Evolutionary conservation across 257 asterid species (phyloP).

Genomic region (Solanum pennellii): DNA sequence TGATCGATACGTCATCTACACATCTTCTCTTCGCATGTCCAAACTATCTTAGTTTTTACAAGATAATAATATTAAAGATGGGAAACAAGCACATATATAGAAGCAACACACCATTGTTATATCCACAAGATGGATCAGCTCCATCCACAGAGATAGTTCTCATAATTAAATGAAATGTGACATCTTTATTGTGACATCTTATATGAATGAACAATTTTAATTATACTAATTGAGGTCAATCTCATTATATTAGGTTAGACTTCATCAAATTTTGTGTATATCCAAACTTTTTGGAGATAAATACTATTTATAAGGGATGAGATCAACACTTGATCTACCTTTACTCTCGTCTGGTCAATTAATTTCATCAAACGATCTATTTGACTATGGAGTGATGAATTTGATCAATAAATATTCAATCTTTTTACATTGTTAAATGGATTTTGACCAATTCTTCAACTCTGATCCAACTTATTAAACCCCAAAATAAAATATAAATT

Average conservation of each 20-base stretch:
- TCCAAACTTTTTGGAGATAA: background rate
- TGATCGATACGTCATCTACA: background rate
- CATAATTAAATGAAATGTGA: background rate
- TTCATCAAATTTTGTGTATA: no score
- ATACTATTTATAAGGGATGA: background rate
- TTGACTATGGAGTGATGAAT: fast-evolving
- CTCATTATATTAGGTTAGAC: background rate
- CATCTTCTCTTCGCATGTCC: background rate
- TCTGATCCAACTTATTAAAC: background rate
- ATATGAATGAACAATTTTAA: no score
- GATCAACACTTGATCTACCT: background rate
- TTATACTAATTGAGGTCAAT: background rate
- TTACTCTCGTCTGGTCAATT: background rate
- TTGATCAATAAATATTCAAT: background rate
- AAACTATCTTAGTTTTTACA: background rate
- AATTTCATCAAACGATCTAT: background rate
- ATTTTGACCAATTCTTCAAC: background rate
- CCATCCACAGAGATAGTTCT: slow-evolving; percentile 36
- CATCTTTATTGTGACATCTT: no score
- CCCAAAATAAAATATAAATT: no score
- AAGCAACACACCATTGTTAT: slow-evolving; percentile 25
- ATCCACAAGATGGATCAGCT: slow-evolving; percentile 42
- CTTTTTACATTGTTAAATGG: no score
- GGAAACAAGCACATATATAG: background rate
- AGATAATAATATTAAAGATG: background rate